Conservation (phyloP, 2,329 filamentous ascomycete species). For the Paramyrothecium sp. region DNA sequence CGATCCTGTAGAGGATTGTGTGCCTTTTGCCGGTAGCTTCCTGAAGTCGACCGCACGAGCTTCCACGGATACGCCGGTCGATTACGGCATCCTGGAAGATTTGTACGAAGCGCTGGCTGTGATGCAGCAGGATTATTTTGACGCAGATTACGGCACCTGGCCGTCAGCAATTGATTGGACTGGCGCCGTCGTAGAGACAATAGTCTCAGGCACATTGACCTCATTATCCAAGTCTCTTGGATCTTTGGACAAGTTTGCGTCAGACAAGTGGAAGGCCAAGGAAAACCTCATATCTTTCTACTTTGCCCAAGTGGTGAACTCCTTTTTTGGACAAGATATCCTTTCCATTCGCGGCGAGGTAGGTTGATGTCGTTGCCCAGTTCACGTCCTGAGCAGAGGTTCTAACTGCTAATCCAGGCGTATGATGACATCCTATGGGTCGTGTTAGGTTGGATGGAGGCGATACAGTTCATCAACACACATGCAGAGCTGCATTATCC, state of each 20-base stretch:
- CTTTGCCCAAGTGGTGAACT: constrained; percentile 73
- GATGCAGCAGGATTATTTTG: constrained; percentile 78
- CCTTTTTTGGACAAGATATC: constrained; percentile 84
- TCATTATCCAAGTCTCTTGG: constrained; percentile 65
- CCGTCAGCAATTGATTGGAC: constrained; percentile 92
- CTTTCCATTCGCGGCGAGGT: constrained; percentile 66
- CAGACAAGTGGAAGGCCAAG: constrained; percentile 46
- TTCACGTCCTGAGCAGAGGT: not conserved
- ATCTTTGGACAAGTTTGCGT: constrained; percentile 28
- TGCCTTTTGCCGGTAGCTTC: constrained; percentile 17
- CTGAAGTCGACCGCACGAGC: constrained; percentile 12
- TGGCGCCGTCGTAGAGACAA: constrained; percentile 77
- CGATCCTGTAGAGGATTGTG: constrained; percentile 13
- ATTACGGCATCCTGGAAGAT: constrained; percentile 37
- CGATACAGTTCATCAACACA: constrained; percentile 70
- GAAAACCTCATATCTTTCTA: constrained; percentile 82
- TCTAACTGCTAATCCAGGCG: constrained; percentile 48
- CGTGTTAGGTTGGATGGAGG: constrained; percentile 85
- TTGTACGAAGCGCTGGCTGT: constrained; percentile 66
- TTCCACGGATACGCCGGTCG: constrained; percentile 6
- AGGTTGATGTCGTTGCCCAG: not conserved
- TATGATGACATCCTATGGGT: constrained; percentile 97
- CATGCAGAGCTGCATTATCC: constrained; percentile 65
- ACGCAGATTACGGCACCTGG: constrained; percentile 77
- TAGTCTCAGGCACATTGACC: constrained; percentile 70